Evolutionary conservation across 352 stramenopile species (phyloP), one percentile per base, ranked within the genome.

Genomic region (Globisporangium cederbergense): DNA sequence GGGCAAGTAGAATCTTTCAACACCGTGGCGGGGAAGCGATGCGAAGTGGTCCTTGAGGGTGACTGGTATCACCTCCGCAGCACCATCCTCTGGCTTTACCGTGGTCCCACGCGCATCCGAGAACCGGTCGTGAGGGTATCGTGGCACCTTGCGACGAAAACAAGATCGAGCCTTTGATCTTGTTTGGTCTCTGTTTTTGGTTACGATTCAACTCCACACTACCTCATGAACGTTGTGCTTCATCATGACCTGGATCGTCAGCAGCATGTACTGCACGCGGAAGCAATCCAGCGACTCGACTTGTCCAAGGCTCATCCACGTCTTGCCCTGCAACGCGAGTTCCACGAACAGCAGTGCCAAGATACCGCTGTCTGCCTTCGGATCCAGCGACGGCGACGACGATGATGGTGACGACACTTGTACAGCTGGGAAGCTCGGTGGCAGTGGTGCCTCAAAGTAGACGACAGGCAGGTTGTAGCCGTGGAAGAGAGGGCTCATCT

Each of bases 261-360:
- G 60, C 51, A 66, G 25, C 50, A 66, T 22, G 50, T 59, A 65
- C n/a, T 38, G 38, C 25, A 51, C 16, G 22, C 60, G 60, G 7
- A 65, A 65, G 60, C 59, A 65, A 22, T 55, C 45, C 10, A 63
- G 20, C 45, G 45, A 56, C 7, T 63, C 18, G 13, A 49, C 28
- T 0, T 4, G 13, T 3, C 18, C 38, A 9, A 57, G 16, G 5
- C 52, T n/a, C 5, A 14, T 20, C 59, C 59, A 59, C 22, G 16
- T 59, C 22, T 47, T 55, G 25, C 22, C 36, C 22, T 25, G 36
- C 8, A 65, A 2, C 36, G 49, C 25, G 14, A 43, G 46, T n/a
- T 59, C 50, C 11, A 60, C 38, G 22, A 65, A 65, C 22, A 65
- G 36, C 38, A 65, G 60, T 50, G 60, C 49, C 47, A 65, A n/a